A percentile compares a stretch with the other conserved stretches of the same genome.
These are phyloP conservation scores for Eimeria necatrix DNA, from an alignment of 169 alveolate genomes.

Conservation along the genomic window DNA sequence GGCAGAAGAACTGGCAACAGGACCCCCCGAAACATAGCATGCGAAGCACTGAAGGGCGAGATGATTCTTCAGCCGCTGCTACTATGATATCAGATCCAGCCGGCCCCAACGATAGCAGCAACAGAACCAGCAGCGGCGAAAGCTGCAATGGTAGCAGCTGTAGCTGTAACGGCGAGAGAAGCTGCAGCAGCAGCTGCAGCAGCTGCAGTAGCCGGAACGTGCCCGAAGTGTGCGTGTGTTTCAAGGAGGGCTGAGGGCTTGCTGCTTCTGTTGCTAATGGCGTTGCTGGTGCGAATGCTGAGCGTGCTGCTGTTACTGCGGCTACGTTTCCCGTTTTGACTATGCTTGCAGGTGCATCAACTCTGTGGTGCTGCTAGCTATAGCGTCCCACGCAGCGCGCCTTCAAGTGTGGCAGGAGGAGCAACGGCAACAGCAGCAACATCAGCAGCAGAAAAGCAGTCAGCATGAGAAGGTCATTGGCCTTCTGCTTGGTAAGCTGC, in stretches of 20 bases:
- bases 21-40: not conserved
- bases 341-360: not conserved
- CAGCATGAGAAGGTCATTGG: not conserved
- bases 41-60: not conserved
- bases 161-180: not conserved
- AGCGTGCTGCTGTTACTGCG: not conserved
- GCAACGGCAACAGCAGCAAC: constrained; percentile 30
- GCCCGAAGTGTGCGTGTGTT: constrained; percentile 29
- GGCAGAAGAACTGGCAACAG: not conserved
- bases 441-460: not conserved
- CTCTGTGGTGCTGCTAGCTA: constrained; percentile 39
- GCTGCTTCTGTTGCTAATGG: not conserved
- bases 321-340: not conserved
- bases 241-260: not conserved
- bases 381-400: constrained; percentile 53
- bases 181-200: not conserved
- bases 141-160: not conserved
- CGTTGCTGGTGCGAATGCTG: constrained; percentile 9
- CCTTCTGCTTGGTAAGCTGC: constrained; percentile 38
- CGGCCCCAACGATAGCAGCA: not conserved
- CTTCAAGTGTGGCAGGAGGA: constrained; percentile 45
- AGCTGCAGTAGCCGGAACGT: not conserved
- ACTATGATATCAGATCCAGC: not conserved
- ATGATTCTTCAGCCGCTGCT: constrained; percentile 21
- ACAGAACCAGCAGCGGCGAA: not conserved